Evolutionary conservation across 1,139 yeast species (phyloP).

Genomic region (Dujonia santamariae): DNA sequence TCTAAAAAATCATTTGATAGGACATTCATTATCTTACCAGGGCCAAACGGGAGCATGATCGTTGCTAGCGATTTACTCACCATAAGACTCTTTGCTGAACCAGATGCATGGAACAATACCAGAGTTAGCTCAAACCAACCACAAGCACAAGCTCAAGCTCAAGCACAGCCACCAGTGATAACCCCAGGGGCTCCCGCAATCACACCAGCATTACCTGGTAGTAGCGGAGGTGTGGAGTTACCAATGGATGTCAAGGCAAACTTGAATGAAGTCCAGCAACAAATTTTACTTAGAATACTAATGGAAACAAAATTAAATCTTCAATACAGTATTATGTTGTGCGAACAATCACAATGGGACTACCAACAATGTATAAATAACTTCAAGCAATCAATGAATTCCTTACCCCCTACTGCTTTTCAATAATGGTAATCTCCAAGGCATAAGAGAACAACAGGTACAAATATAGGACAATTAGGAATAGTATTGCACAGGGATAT

Average conservation of each 20-base stretch:
- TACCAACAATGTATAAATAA: slow-evolving; percentile 65
- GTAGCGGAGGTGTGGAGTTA: slow-evolving; percentile 27
- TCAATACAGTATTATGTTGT: slow-evolving; percentile 78
- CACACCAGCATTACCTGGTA: slow-evolving; percentile 13
- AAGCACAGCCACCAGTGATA: slow-evolving; percentile 10
- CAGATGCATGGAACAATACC: slow-evolving; percentile 53
- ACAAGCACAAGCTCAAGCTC: slow-evolving; percentile 7
- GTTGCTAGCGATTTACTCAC: slow-evolving; percentile 82
- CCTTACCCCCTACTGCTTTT: slow-evolving; percentile 34
- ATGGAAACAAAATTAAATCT: slow-evolving; percentile 73
- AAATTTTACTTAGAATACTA: slow-evolving; percentile 61
- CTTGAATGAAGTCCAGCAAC: slow-evolving; percentile 58
- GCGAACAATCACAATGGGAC: slow-evolving; percentile 89
- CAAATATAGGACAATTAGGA: no score
- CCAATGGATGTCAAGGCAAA: slow-evolving; percentile 56
- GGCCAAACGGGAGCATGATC: slow-evolving; percentile 64
- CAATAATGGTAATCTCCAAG: no score
- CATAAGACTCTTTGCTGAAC: slow-evolving; percentile 60
- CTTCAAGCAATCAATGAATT: slow-evolving; percentile 59
- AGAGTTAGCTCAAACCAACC: slow-evolving; percentile 11
- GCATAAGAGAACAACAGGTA: no score
- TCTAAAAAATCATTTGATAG: slow-evolving; percentile 82
- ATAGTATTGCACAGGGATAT: no score
- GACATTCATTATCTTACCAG: slow-evolving; percentile 74
- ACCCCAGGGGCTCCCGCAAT: slow-evolving; percentile 14